These are phyloP conservation scores for Neurospora sp. DNA, from an alignment of 495 filamentous ascomycete species.

Conservation along the genomic window DNA sequence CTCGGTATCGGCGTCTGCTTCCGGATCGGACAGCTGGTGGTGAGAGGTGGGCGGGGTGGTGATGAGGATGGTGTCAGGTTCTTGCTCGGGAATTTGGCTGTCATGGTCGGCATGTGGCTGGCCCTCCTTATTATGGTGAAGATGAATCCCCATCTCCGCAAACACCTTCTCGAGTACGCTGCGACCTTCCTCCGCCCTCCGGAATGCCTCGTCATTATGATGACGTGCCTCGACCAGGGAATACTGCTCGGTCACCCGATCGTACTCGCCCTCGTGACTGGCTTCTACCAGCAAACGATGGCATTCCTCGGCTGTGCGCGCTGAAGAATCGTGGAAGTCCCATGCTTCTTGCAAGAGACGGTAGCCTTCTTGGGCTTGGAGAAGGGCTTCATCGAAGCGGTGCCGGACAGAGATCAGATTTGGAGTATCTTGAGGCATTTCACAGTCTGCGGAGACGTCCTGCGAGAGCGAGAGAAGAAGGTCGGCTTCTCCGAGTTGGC, in stretches of 20 bases:
- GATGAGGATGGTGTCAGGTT: not conserved
- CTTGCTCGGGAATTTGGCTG: not conserved
- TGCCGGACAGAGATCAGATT: not conserved
- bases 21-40: not conserved
- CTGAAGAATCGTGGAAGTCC: not conserved
- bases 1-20: not conserved
- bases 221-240: not conserved
- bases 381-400: not conserved
- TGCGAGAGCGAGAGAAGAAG: not conserved
- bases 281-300: not conserved
- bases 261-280: not conserved
- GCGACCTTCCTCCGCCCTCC: not conserved
- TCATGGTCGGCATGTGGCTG: no score
- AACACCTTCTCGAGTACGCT: not conserved
- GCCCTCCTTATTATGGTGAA: not conserved
- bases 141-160: not conserved
- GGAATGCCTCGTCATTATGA: not conserved
- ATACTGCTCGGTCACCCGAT: rapidly evolving
- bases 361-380: not conserved
- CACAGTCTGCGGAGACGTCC: not conserved
- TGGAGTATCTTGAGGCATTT: not conserved
- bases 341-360: not conserved
- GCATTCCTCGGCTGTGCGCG: not conserved
- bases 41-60: not conserved
- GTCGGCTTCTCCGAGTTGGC: not conserved